Evolutionary conservation across 2,329 filamentous ascomycete species (phyloP).

Genomic region (Coniella vitis): DNA sequence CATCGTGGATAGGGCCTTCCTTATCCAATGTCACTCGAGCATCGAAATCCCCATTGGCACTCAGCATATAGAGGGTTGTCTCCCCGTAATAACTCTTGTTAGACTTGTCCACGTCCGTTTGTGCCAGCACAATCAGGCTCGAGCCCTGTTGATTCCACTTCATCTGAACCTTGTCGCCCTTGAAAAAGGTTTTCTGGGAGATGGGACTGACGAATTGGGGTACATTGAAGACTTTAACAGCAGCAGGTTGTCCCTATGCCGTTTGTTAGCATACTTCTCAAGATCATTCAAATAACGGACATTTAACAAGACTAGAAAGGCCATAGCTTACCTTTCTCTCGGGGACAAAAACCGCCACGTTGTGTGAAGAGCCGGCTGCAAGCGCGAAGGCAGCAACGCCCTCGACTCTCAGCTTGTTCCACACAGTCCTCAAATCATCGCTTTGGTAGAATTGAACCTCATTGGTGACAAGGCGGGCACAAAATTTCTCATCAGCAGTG

Average conservation of each 20-base stretch:
- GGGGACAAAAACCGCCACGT: constrained; percentile 89
- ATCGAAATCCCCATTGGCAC: constrained; percentile 85
- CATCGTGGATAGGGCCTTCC: constrained; percentile 37
- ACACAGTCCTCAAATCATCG: constrained; percentile 74
- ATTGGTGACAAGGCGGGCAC: constrained; percentile 89
- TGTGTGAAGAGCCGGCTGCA: constrained; percentile 82
- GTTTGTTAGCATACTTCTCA: constrained; percentile 17
- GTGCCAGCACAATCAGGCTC: constrained; percentile 85
- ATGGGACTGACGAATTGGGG: constrained; percentile 76
- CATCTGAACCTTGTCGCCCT: constrained; percentile 96
- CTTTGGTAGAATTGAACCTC: constrained; percentile 97
- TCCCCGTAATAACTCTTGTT: constrained; percentile 99
- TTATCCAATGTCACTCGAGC: constrained; percentile 63
- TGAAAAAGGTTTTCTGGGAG: constrained; percentile 98
- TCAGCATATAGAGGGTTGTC: constrained; percentile 92
- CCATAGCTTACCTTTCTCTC: constrained; percentile 71
- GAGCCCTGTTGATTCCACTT: constrained; percentile 96
- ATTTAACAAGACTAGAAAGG: background rate
- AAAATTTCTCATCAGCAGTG: constrained; percentile 86
- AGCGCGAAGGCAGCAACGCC: constrained; percentile 85
- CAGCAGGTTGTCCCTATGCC: constrained; percentile 78
- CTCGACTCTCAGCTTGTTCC: constrained; percentile 93
- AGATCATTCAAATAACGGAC: background rate
- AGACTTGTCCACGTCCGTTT: constrained; percentile 96
- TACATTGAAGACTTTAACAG: constrained; percentile 90